Base-by-base conservation (phyloP, 805 yeast species). In the Jamesozyma jinghongensis region DNA sequence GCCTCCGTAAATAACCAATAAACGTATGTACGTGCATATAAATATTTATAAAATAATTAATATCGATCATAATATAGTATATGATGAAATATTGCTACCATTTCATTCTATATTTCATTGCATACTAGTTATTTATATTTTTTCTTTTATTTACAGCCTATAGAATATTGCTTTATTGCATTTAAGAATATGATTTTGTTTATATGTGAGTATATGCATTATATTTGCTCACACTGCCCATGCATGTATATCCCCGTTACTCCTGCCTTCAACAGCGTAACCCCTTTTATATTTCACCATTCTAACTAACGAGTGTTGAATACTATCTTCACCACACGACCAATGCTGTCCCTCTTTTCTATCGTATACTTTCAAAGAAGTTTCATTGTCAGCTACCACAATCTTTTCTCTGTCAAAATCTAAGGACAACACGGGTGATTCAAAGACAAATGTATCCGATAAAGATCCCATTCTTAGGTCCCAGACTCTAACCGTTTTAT, bases 401-500 rank as follows among this genome's bases (percentile, higher is more conserved):
- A 82, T 72, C 43, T 75, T 67, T 34, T 73, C 57, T 5, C 68
- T 53, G 51, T 81, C 87, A 55, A 82, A 79, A 47, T 76, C 78
- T 35, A 82, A 53, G 7, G 77, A 65, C 2, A 69, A 56, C 17
- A 81, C 71, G 2, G 81, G 74, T 1, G 70, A 56, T 34, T 76
- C 78, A 48, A 77, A 79, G 1, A 80, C 76, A 58, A 76, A 75
- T 1, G 81, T 75, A 50, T 78, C 80, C 30, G 69, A 58, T 12
- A 81, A 68, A 1, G 74, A 66, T 12, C 88, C 87, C 0, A 75
- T 77, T 47, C 90, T 66, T 32, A 82, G 61, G 56, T 82, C 90
- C 90, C 90, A 82, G 11, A 79, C 68, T 41, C 85, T 67, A 3
- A 81, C 68, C 18, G 79, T 74, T 37, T 81, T 63, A 52, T 81